A percentile compares a stretch with the other conserved stretches of the same genome.
phyloP scores from a whole-genome alignment of 306 rosid genomes.

The Trifolium repens region DNA sequence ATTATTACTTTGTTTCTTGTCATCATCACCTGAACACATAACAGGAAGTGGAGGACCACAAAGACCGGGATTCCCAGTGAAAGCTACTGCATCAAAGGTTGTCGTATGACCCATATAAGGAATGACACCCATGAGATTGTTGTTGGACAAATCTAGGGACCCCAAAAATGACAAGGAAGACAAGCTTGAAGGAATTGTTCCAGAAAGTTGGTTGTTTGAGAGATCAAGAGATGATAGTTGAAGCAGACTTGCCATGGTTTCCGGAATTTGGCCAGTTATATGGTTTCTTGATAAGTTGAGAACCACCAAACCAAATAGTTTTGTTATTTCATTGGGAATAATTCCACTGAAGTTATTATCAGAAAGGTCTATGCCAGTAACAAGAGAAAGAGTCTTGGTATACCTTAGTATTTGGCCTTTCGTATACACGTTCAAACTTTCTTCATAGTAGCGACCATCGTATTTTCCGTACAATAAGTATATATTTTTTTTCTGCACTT shows the following conservation, averaged over 20 bases:
- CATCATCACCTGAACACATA: slow-evolving; percentile 31
- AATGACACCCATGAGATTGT: not conserved
- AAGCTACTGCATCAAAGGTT: slow-evolving; percentile 46
- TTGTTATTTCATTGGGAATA: slow-evolving; percentile 1
- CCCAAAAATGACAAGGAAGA: slow-evolving; percentile 16
- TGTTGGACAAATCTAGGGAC: not conserved
- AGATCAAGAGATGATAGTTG: slow-evolving; percentile 56
- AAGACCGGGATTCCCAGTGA: slow-evolving; percentile 51
- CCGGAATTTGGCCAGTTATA: not conserved
- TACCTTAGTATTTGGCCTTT: not conserved
- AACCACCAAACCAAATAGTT: not conserved
- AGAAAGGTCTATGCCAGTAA: not conserved
- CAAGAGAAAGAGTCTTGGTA: slow-evolving; percentile 8
- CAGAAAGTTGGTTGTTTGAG: slow-evolving; percentile 46
- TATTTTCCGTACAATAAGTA: no score
- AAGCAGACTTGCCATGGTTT: slow-evolving; percentile 30
- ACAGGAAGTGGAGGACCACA: slow-evolving; percentile 51
- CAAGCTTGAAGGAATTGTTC: not conserved
- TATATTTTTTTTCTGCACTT: no score
- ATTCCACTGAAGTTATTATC: not conserved
- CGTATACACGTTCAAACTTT: not conserved
- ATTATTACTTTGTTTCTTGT: not conserved
- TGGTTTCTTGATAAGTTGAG: slow-evolving; percentile 12
- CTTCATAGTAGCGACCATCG: no score
- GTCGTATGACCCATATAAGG: slow-evolving; percentile 17